Evolutionary conservation across 2,329 filamentous ascomycete species (phyloP).

Genomic region (Calonectria montana): DNA sequence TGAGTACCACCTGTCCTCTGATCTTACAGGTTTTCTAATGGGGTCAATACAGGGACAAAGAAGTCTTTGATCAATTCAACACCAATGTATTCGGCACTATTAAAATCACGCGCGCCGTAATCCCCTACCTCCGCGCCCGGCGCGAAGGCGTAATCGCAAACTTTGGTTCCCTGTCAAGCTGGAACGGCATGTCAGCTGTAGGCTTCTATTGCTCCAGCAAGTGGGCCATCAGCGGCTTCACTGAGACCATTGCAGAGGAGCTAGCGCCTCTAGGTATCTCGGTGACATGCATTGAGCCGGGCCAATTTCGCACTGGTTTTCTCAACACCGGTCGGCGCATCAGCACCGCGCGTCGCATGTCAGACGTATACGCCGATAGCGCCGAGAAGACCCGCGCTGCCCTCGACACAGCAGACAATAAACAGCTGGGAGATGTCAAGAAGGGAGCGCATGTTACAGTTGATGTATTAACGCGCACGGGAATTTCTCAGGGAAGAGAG

Average conservation of each 20-base stretch:
- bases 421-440: constrained; percentile 58
- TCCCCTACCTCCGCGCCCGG: constrained; percentile 55
- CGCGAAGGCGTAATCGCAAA: constrained; percentile 49
- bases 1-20: background rate
- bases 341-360: constrained; percentile 17
- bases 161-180: constrained; percentile 56
- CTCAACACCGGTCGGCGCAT: constrained; percentile 29
- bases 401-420: constrained; percentile 19
- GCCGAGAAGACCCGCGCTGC: constrained; percentile 14
- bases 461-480: constrained; percentile 65
- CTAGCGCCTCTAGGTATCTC: constrained; percentile 54
- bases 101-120: constrained; percentile 56
- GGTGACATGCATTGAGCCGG: constrained; percentile 37
- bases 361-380: constrained; percentile 16
- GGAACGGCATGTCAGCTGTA: constrained; percentile 39
- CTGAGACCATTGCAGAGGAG: constrained; percentile 53
- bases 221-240: constrained; percentile 55
- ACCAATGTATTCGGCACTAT: constrained; percentile 62
- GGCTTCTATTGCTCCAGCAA: constrained; percentile 50
- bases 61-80: constrained; percentile 51
- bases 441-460: constrained; percentile 64
- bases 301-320: constrained; percentile 31
- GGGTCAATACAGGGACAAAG: constrained; percentile 32
- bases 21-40: background rate
- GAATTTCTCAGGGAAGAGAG: constrained; percentile 57